Percentiles rank a stretch among this genome's conserved stretches.
phyloP scores from a whole-genome alignment of 306 rosid genomes.

The Sophora flavescens region DNA sequence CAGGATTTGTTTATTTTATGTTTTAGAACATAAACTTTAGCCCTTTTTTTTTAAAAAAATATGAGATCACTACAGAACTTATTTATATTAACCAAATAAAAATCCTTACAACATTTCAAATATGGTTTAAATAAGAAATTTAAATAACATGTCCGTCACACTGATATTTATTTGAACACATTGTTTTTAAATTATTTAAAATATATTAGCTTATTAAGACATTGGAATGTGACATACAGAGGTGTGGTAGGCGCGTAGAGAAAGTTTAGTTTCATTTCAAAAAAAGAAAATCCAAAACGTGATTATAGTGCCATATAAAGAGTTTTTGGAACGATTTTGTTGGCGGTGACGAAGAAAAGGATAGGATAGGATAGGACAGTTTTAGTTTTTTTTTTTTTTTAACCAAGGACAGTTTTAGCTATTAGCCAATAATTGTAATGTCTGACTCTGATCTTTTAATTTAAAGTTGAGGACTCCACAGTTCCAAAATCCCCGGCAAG shows the following conservation, averaged over 20 bases:
- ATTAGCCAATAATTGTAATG: background rate
- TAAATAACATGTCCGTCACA: too few relatives aligned
- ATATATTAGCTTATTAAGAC: too few relatives aligned
- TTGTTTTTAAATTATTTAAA: too few relatives aligned
- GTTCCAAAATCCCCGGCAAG: conserved; percentile 52
- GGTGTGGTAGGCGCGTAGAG: background rate
- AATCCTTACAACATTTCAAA: too few relatives aligned
- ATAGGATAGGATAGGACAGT: background rate
- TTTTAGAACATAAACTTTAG: too few relatives aligned
- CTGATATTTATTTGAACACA: too few relatives aligned
- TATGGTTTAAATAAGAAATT: too few relatives aligned
- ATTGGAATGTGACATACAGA: background rate
- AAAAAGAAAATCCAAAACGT: too few relatives aligned
- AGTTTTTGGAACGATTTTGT: conserved; percentile 40
- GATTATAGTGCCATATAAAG: background rate
- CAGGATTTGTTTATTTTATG: too few relatives aligned
- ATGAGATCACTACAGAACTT: too few relatives aligned
- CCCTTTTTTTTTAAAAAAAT: too few relatives aligned
- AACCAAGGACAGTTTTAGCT: background rate
- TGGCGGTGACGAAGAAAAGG: background rate
- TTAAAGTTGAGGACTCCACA: conserved; percentile 56
- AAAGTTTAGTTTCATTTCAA: background rate
- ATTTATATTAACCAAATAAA: too few relatives aligned
- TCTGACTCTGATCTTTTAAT: background rate
- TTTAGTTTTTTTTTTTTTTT: background rate